Base-by-base conservation (phyloP, 148 eudicot species). In the Simmondsia chinensis region DNA sequence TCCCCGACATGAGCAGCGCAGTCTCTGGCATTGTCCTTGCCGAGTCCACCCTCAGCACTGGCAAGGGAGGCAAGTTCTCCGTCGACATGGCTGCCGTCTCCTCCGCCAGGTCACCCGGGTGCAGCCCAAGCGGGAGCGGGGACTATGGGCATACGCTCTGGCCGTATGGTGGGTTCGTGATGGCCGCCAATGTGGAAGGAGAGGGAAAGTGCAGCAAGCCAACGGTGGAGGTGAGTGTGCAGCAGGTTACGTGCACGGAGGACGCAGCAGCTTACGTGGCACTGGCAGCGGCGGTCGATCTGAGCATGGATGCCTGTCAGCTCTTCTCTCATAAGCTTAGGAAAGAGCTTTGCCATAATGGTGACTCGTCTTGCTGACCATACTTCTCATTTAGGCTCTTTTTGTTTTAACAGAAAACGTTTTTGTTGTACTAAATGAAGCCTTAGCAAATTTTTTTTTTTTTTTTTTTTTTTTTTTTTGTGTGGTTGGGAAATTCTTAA, bases 181-280 rank as follows among this genome's bases (percentile, higher is more conserved):
- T 81, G 89, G 63, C 84, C 4, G 83, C 83, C n/a, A 57, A 50
- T 8, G 71, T 84, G 56, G 82, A 77, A 30, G 88, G 87, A 4
- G 88, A 80, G n/a, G 85, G 80, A 20, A 61, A 67, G 41, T 70
- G 79, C 40, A 69, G 87, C 30, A 79, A 74, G 33, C 79, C 96
- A 3, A 53, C 45, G 43, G 94, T 88, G 56, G 89, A 88, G 49
- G 86, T 88, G 29, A 57, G 83, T 6, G 89, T 80, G 46, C 85
- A 77, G 65, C 96, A 88, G 32, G 96, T 88, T 74, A 75, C 9
- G 3, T 88, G 96, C 65, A 70, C 89, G 27, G 96, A 88, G 69
- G 96, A 88, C 13, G 96, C 87, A 1, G 94, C 86, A 2, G 96
- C 79, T 0, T 83, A 63, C 20, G 94, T 88, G 53, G 96, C 89